A percentile compares a stretch with the other conserved stretches of the same genome.
These are phyloP conservation scores for Hypoxylon sp. DNA, from an alignment of 2,329 filamentous ascomycete genomes.

Conservation along the genomic window DNA sequence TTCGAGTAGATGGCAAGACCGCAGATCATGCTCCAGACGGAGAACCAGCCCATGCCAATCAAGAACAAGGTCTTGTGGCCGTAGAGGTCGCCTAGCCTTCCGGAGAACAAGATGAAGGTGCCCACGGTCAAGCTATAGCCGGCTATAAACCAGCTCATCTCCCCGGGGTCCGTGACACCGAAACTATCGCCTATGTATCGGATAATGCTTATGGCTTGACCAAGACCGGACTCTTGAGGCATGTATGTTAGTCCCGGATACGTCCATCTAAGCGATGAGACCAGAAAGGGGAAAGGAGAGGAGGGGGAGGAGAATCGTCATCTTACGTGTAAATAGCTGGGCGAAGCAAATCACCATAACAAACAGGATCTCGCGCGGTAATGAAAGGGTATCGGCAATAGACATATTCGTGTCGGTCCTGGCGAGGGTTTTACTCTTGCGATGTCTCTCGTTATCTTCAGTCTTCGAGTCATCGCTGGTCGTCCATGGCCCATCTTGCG, in stretches of 20 bases:
- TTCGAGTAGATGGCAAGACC: slow-evolving; percentile 52
- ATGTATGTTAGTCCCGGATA: slow-evolving; percentile 1
- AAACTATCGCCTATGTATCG: slow-evolving; percentile 55
- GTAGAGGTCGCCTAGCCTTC: slow-evolving; percentile 57
- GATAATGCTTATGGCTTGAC: slow-evolving; percentile 40
- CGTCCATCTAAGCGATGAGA: background rate
- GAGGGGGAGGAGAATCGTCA: background rate
- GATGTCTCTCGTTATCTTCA: background rate
- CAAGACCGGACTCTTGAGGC: slow-evolving; percentile 30
- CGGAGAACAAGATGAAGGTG: slow-evolving; percentile 59
- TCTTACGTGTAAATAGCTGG: slow-evolving; percentile 37
- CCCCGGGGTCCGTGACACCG: slow-evolving; percentile 49
- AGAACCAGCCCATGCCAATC: slow-evolving; percentile 57
- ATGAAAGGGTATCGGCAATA: slow-evolving; percentile 30
- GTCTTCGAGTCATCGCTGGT: slow-evolving; percentile 24
- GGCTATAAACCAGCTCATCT: slow-evolving; percentile 55
- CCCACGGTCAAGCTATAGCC: slow-evolving; percentile 57
- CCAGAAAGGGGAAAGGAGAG: background rate
- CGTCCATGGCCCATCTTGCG: slow-evolving; percentile 18
- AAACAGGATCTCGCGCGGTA: slow-evolving; percentile 32
- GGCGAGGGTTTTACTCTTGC: slow-evolving; percentile 3
- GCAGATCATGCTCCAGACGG: slow-evolving; percentile 53
- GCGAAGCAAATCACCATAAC: slow-evolving; percentile 34
- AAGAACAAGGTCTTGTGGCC: slow-evolving; percentile 58
- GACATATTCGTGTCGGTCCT: slow-evolving; percentile 27